These are phyloP conservation scores for Phytomonas sp. DNA, from an alignment of 208 protist genomes.

Conservation along the genomic window DNA sequence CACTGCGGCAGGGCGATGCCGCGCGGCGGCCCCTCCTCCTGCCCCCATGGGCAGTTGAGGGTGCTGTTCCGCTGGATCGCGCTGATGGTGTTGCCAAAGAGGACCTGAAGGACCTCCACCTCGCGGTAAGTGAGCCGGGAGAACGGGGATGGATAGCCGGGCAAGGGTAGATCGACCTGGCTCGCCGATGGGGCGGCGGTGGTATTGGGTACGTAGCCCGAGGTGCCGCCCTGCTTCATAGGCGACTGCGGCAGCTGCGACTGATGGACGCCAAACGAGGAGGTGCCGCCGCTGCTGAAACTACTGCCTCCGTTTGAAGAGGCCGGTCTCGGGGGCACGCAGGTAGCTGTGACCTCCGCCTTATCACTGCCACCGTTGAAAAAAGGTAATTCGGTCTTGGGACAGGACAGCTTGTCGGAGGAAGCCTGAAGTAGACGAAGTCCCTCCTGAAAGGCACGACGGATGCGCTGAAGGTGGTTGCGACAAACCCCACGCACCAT, in stretches of 20 bases:
- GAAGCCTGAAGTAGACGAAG: slow-evolving; percentile 35
- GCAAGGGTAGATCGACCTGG: slow-evolving; percentile 6
- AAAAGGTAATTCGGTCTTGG: too few species aligned
- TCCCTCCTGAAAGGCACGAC: slow-evolving; percentile 56
- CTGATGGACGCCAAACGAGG: not conserved
- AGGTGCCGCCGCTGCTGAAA: not conserved
- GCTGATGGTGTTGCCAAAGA: slow-evolving; percentile 58
- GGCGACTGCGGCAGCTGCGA: not conserved
- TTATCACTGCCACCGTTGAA: not conserved
- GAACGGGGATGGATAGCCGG: slow-evolving; percentile 38
- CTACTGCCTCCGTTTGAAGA: not conserved
- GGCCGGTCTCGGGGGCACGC: not conserved
- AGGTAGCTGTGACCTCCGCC: not conserved
- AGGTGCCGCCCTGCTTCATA: not conserved
- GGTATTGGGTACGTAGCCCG: not conserved
- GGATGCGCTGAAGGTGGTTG: slow-evolving; percentile 77
- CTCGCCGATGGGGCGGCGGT: too few species aligned
- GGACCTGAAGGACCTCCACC: slow-evolving; percentile 30
- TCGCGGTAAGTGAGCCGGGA: slow-evolving; percentile 35
- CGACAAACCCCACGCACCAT: slow-evolving; percentile 79
- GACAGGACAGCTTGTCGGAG: slow-evolving; percentile 33
- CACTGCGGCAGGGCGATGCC: slow-evolving; percentile 24
- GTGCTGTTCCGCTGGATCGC: slow-evolving; percentile 27
- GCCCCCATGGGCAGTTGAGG: slow-evolving; percentile 32
- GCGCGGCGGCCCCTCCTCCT: slow-evolving; percentile 8